Base-by-base conservation (phyloP, 2,329 filamentous ascomycete species). In the Xylaria sp. region DNA sequence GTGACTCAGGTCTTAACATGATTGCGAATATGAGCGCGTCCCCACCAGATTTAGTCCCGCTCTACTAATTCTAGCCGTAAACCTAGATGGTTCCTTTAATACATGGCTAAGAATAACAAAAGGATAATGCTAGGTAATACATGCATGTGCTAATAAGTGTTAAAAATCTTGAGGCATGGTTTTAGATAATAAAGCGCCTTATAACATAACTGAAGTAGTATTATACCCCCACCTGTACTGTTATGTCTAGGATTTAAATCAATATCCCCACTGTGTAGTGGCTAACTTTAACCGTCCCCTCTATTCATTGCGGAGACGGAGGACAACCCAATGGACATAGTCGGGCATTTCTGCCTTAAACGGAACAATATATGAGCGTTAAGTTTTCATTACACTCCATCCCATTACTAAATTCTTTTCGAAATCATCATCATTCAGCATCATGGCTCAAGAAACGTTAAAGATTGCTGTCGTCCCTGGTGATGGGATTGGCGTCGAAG, bases 401-500 rank as follows among this genome's bases (percentile, higher is more conserved):
- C 25, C 3, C 15, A 27, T 49, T 29, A 29, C 45, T 29, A 1
- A n/a, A 27, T 17, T 9, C 44, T n/a, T 39, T 11, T 47, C 20
- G 10, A 22, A 47, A 25, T 13, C 7, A 39, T 39, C 36, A 17
- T 39, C 3, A 11, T 39, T 13, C 3, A 25, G 1, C 22, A 5
- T n/a, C 13, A 49, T 49, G 45, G 20, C 45, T 2, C 45, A 29
- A 29, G 58, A 58, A 20, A 25, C 72, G 0, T 55, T 77, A 15
- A 76, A 73, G 58, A 88, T 91, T 67, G 89, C 89, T n/a, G 84
- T 83, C 33, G 90, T 92, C 61, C 88, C 89, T 0, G 90, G 87
- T 7, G 90, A 92, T 73, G 90, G 90, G 61, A 92, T 92, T 67
- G 90, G 90, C 1, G 85, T 85, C 1, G 90, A 92, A 76, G 89